Conservation (phyloP, 1,284 basidiomycete species). For the Apiotrichum sp. region DNA sequence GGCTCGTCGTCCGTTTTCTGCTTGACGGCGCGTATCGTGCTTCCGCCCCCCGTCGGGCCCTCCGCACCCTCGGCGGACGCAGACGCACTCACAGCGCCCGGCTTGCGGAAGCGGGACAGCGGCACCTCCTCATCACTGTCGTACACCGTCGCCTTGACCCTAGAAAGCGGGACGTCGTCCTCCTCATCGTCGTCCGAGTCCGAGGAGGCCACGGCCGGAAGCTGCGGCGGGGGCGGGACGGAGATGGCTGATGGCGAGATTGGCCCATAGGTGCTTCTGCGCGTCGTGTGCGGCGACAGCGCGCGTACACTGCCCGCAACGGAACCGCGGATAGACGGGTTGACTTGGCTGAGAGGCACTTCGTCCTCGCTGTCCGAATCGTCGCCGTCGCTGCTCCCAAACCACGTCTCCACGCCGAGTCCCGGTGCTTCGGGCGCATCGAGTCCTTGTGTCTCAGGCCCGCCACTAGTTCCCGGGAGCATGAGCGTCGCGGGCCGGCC, state of each 20-base stretch:
- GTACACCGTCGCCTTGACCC: slow-evolving; percentile 14
- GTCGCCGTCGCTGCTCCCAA: slow-evolving; percentile 14
- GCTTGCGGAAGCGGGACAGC: slow-evolving; percentile 23
- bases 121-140: slow-evolving; percentile 43
- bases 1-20: neutral
- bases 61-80: neutral
- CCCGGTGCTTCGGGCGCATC: slow-evolving; percentile 1
- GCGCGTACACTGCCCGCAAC: neutral
- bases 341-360: neutral
- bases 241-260: slow-evolving; percentile 2
- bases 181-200: slow-evolving; percentile 16
- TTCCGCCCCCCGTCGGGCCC: neutral
- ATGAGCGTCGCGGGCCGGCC: slow-evolving; percentile 10
- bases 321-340: neutral
- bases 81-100: neutral
- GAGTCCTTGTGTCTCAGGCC: too few relatives aligned
- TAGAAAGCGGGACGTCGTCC: slow-evolving; percentile 29
- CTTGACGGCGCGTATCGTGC: neutral
- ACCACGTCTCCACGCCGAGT: slow-evolving; percentile 15
- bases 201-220: neutral
- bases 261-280: slow-evolving; percentile 2
- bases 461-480: neutral
- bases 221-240: neutral
- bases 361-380: slow-evolving; percentile 3
- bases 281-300: neutral